Base-by-base conservation (phyloP, 257 asterid species). In the Thymus quinquecostatus region DNA sequence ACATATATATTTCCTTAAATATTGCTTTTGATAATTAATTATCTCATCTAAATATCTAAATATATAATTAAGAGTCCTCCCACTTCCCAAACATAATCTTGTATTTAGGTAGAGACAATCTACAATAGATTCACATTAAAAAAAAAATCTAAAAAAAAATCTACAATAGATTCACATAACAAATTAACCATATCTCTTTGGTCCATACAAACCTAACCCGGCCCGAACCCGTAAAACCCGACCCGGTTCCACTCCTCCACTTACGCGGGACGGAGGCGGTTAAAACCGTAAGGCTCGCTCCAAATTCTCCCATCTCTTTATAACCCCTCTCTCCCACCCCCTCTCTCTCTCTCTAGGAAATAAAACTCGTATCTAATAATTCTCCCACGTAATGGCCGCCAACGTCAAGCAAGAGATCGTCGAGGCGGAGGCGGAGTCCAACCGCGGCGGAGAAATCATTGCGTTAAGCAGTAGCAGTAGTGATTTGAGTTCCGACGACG, bases 391-490 rank as follows among this genome's bases (percentile, higher is more conserved):
- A 11, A 79, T 79, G 83, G 80, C 36, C 29, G 29, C 48, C 29
- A 1, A 8, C 14, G 34, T 75, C 47, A 79, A 79, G 14, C 72
- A 55, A 55, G 80, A 79, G 68, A 29, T 33, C 9, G 7, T 63
- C 10, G 47, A 33, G 5, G 10, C 4, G 54, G n/a, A 2, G 51
- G 44, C 66, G 51, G 43, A 62, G 2, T 13, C 6, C n/a, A 71
- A 33, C 44, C 40, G 3, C 13, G 1, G 56, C 2, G 10, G 44
- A 9, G 68, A 58, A 41, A 29, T 64, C 1, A 73, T 64, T 33
- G 1, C 74, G 7, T 5, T 80, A 11, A 72, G 74, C 45, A 70
- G 77, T 4, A 74, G 76, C 77, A 71, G 76, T 59, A 28, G 77
- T 40, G 75, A 40, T 8, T 27, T 1, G 21, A 40, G 29, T 5